Conservation (phyloP, 2,329 filamentous ascomycete genomes). For the Geoglossum cookeanum region DNA sequence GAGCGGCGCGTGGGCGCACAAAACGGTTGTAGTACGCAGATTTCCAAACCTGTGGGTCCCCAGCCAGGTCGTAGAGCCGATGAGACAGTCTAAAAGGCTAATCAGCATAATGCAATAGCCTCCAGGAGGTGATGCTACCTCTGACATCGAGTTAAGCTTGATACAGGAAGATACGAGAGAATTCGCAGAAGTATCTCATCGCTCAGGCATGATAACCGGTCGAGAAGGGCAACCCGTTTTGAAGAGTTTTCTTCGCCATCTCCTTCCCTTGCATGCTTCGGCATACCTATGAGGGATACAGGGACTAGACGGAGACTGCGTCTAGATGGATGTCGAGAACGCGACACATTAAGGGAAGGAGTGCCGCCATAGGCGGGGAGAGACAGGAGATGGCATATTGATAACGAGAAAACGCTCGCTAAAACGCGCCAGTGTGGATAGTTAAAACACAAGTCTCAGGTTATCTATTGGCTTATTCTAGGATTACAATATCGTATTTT, state of each 20-base stretch:
- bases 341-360: neutral
- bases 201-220: conserved; percentile 55
- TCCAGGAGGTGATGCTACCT: conserved; percentile 18
- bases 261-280: conserved; percentile 4
- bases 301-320: neutral
- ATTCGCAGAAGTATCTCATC: conserved; percentile 80
- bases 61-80: conserved; percentile 52
- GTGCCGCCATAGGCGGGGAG: neutral
- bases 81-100: conserved; percentile 39
- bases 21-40: conserved; percentile 73
- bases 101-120: neutral
- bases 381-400: neutral
- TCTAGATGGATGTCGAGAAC: neutral
- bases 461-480: too few relatives aligned
- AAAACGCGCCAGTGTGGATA: neutral
- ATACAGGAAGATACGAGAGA: conserved; percentile 53
- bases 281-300: neutral
- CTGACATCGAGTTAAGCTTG: conserved; percentile 45
- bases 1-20: conserved; percentile 59
- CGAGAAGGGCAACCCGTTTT: conserved; percentile 28
- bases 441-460: too few relatives aligned
- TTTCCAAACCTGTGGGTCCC: conserved; percentile 83
- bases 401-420: neutral
- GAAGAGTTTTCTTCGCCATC: conserved; percentile 17
- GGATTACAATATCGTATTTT: too few relatives aligned